Evolutionary conservation across 2,329 filamentous ascomycete genomes (phyloP).

Genomic region (Claviceps sp.): DNA sequence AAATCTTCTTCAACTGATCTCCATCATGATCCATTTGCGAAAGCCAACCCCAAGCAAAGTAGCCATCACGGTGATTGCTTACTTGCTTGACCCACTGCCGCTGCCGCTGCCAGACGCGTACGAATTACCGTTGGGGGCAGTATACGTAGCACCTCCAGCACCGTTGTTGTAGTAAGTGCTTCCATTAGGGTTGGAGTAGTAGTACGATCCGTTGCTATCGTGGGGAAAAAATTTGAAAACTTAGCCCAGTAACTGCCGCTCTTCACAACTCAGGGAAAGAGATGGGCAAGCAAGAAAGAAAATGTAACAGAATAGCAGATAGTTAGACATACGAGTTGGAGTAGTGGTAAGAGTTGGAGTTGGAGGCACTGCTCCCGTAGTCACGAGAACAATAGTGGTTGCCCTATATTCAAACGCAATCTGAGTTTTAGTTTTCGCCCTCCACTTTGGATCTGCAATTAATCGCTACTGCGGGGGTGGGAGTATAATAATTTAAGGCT

Average conservation of each 20-base stretch:
- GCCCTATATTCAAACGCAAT: constrained; percentile 30
- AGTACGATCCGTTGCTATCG: constrained; percentile 51
- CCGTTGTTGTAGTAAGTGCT: constrained; percentile 57
- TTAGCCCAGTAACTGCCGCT: too few relatives aligned
- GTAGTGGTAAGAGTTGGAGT: constrained; percentile 53
- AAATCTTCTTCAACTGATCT: background rate
- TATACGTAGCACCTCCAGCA: constrained; percentile 46
- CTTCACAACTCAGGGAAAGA: too few relatives aligned
- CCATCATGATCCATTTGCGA: background rate
- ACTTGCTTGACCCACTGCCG: constrained; percentile 1
- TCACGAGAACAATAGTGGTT: constrained; percentile 56
- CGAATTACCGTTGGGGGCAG: constrained; percentile 24
- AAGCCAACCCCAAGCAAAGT: background rate
- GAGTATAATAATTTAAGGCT: too few relatives aligned
- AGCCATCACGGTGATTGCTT: background rate
- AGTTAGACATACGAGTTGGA: constrained; percentile 38
- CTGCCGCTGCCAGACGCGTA: background rate
- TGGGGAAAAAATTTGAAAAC: too few relatives aligned
- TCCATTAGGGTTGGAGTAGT: constrained; percentile 57
- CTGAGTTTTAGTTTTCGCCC: background rate
- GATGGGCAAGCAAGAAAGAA: background rate
- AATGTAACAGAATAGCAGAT: background rate
- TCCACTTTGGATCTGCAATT: background rate
- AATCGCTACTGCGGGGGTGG: too few relatives aligned
- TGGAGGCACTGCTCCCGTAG: constrained; percentile 42